Percentiles rank a stretch among this genome's conserved stretches.
These are phyloP conservation scores for Ceratobasidium sp. DNA, from an alignment of 1,284 basidiomycete species.

Conservation along the genomic window DNA sequence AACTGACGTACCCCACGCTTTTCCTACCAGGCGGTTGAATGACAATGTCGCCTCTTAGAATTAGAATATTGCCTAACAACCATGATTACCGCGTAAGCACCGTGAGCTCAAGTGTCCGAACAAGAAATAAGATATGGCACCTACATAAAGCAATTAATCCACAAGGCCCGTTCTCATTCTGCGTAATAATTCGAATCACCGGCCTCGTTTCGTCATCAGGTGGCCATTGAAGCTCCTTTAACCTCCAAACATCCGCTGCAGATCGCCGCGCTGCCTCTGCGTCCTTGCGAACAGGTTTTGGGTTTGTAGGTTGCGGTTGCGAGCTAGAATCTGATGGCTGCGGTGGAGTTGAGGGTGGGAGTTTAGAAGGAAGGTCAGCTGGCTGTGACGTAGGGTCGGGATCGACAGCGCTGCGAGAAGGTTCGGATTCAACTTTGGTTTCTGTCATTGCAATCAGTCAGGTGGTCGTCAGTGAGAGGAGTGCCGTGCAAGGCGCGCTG, in stretches of 20 bases:
- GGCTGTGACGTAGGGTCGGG: neutral
- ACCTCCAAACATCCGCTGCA: conserved; percentile 79
- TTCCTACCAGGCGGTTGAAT: conserved; percentile 74
- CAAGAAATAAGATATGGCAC: conserved; percentile 24
- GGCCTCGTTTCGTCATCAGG: conserved; percentile 58
- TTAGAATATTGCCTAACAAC: conserved; percentile 78
- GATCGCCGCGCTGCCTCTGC: conserved; percentile 50
- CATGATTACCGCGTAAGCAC: conserved; percentile 48
- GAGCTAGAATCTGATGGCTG: conserved; percentile 20
- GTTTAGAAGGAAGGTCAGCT: neutral
- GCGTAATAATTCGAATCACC: conserved; percentile 78
- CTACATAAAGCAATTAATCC: conserved; percentile 90
- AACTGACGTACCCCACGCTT: conserved; percentile 64
- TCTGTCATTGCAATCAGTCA: conserved; percentile 21
- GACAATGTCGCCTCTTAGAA: conserved; percentile 81
- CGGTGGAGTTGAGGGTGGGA: conserved; percentile 5
- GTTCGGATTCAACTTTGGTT: conserved; percentile 13
- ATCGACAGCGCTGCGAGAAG: conserved; percentile 3
- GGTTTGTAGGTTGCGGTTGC: conserved; percentile 7
- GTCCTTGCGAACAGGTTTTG: conserved; percentile 3
- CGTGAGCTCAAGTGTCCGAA: neutral
- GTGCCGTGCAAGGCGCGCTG: neutral
- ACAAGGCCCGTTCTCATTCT: conserved; percentile 89
- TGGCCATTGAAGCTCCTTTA: conserved; percentile 72
- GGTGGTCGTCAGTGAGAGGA: conserved; percentile 25